Conservation (phyloP, 305 asterid species). For the Striga hermonthica region DNA sequence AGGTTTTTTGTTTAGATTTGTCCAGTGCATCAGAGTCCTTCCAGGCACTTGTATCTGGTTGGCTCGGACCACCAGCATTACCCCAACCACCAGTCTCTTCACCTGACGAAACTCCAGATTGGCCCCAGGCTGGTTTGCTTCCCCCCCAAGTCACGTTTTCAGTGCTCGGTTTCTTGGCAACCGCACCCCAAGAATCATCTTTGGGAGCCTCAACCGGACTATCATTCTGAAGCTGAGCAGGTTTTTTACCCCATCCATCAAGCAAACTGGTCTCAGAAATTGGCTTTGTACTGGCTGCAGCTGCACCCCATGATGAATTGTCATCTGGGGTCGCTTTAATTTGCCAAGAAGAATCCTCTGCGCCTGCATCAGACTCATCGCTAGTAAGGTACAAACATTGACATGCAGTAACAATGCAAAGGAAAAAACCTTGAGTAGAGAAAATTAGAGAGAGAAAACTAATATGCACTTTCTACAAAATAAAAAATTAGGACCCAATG, state of each 20-base stretch:
- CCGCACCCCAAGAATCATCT: slow-evolving; percentile 59
- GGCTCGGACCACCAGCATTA: slow-evolving; percentile 27
- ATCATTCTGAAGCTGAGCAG: slow-evolving; percentile 37
- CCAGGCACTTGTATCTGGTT: slow-evolving; percentile 20
- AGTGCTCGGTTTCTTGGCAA: slow-evolving; percentile 43
- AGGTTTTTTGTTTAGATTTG: too few species aligned
- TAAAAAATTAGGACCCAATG: too few species aligned
- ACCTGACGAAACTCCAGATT: slow-evolving; percentile 43
- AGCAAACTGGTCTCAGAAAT: slow-evolving; percentile 34
- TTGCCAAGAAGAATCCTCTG: slow-evolving; percentile 66
- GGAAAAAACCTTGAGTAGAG: slow-evolving; percentile 23
- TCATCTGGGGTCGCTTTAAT: slow-evolving; percentile 41
- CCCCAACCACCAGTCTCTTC: slow-evolving; percentile 44
- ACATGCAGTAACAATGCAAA: neutral
- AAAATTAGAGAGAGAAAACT: slow-evolving; percentile 11
- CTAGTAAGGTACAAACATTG: slow-evolving; percentile 16
- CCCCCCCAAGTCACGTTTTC: slow-evolving; percentile 47
- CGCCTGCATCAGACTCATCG: slow-evolving; percentile 28
- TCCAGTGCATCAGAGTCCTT: neutral
- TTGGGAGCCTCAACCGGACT: slow-evolving; percentile 31
- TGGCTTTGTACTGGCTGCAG: slow-evolving; percentile 40
- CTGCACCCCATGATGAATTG: slow-evolving; percentile 69
- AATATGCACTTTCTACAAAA: too few species aligned
- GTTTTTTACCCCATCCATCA: slow-evolving; percentile 58
- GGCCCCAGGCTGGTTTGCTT: slow-evolving; percentile 51